A percentile compares a stretch with the other conserved stretches of the same genome.
Conservation (phyloP, 2,329 filamentous ascomycete species). For the Orbilia blumenaviensis region DNA sequence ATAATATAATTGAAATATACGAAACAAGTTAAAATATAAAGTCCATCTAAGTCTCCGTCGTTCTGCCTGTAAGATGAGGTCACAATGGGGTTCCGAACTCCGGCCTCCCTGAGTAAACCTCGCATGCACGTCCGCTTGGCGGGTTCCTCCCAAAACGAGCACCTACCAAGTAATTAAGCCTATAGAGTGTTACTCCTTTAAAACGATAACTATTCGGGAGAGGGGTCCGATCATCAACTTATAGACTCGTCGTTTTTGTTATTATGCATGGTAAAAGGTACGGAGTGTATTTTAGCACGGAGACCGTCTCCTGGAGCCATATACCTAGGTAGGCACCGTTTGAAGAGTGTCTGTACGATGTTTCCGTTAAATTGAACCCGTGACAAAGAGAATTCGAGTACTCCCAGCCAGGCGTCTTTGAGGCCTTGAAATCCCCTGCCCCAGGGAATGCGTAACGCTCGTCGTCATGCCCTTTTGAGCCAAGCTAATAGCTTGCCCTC, state of each 20-base stretch:
- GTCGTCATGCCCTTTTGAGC: constrained; percentile 50
- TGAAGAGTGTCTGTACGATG: constrained; percentile 27
- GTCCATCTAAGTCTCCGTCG: background rate
- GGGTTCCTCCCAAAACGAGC: background rate
- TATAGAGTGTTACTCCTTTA: too few species aligned
- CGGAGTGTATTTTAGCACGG: background rate
- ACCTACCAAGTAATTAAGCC: too few species aligned
- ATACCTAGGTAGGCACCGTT: constrained; percentile 19
- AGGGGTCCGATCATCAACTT: too few species aligned
- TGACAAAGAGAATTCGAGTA: background rate
- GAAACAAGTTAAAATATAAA: background rate
- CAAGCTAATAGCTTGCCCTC: background rate
- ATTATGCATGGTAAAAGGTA: too few species aligned
- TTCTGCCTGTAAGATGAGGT: constrained; percentile 36
- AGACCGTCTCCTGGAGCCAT: background rate
- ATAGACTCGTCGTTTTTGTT: too few species aligned
- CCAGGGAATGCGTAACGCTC: constrained; percentile 44
- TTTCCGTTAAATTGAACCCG: constrained; percentile 33
- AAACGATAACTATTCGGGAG: too few species aligned
- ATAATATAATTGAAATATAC: too few species aligned
- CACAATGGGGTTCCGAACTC: background rate
- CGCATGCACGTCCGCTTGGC: constrained; percentile 36
- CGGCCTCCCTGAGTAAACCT: constrained; percentile 13
- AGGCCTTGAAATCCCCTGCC: constrained; percentile 5
- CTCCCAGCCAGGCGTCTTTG: background rate